Evolutionary conservation across 1,284 basidiomycete species (phyloP).

Genomic region (Grifola frondosa): DNA sequence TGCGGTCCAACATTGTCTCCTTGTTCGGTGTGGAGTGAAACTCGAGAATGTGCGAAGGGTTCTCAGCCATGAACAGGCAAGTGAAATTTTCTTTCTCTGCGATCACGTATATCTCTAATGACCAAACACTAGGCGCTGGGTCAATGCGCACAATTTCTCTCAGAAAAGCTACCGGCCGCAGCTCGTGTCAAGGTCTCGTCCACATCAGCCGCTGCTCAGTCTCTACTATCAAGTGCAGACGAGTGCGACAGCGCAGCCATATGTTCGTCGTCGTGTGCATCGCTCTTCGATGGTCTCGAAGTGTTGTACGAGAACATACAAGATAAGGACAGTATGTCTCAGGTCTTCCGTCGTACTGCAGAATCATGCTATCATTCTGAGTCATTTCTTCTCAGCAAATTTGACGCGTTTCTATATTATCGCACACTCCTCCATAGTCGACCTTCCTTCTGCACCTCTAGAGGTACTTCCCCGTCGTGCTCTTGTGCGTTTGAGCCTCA

Average conservation of each 20-base stretch:
- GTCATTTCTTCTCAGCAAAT: conserved; percentile 49
- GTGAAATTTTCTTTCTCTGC: conserved; percentile 10
- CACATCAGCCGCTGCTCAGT: conserved; percentile 66
- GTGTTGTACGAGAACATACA: conserved; percentile 62
- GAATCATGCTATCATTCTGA: too few relatives aligned
- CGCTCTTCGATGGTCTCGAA: conserved; percentile 55
- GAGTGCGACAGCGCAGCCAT: conserved; percentile 63
- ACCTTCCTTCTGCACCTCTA: not conserved
- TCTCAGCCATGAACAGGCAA: conserved; percentile 76
- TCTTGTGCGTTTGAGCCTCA: conserved; percentile 2
- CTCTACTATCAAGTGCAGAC: conserved; percentile 38
- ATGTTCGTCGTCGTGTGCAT: conserved; percentile 62
- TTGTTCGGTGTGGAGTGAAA: conserved; percentile 55
- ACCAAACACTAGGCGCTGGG: conserved; percentile 60
- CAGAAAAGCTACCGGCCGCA: conserved; percentile 50
- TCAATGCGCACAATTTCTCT: conserved; percentile 67
- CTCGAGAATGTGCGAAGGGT: conserved; percentile 52
- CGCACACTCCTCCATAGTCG: conserved; percentile 36
- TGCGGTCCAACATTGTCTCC: conserved; percentile 65
- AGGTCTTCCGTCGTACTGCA: too few relatives aligned
- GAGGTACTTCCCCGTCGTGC: conserved; percentile 1
- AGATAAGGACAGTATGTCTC: conserved; percentile 52
- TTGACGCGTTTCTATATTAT: conserved; percentile 65
- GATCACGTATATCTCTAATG: not conserved
- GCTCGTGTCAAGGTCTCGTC: conserved; percentile 55